phyloP scores from a whole-genome alignment of 2,329 filamentous ascomycete genomes.

The Scytalidium sp. region DNA sequence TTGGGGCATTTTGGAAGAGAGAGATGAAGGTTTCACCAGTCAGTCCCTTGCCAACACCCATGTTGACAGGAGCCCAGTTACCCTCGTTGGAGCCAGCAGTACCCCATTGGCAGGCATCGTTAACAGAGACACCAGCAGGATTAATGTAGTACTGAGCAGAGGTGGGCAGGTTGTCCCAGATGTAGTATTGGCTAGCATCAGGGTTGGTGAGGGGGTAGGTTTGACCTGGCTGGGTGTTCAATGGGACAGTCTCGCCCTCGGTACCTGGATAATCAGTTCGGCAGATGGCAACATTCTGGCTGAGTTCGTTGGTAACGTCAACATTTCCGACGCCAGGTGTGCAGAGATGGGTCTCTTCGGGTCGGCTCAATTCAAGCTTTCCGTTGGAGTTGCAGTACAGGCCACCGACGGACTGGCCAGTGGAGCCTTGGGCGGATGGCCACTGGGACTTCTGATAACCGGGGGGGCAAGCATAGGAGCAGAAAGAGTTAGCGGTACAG shows the following conservation, averaged over 20 bases:
- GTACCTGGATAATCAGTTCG: constrained; percentile 95
- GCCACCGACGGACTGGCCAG: constrained; percentile 84
- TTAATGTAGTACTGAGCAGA: constrained; percentile 98
- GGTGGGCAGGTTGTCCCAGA: constrained; percentile 70
- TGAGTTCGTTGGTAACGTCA: constrained; percentile 71
- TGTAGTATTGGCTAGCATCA: constrained; percentile 68
- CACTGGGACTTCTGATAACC: constrained; percentile 94
- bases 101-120: constrained; percentile 77
- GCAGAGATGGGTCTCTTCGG: constrained; percentile 68
- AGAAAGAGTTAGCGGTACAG: constrained; percentile 67
- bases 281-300: constrained; percentile 69
- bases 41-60: constrained; percentile 71
- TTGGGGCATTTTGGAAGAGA: constrained; percentile 81
- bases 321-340: constrained; percentile 65
- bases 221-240: constrained; percentile 58
- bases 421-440: constrained; percentile 73
- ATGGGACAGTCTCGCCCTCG: constrained; percentile 81
- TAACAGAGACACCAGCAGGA: constrained; percentile 64
- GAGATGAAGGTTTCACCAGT: constrained; percentile 72
- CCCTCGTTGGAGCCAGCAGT: constrained; percentile 56
- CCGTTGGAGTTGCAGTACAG: constrained; percentile 72
- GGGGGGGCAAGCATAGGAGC: constrained; percentile 89
- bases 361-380: constrained; percentile 75
- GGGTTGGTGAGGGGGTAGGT: constrained; percentile 71
- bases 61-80: constrained; percentile 85